phyloP scores from a whole-genome alignment of 139 green algal genomes.

The Volvox reticuliferus region DNA sequence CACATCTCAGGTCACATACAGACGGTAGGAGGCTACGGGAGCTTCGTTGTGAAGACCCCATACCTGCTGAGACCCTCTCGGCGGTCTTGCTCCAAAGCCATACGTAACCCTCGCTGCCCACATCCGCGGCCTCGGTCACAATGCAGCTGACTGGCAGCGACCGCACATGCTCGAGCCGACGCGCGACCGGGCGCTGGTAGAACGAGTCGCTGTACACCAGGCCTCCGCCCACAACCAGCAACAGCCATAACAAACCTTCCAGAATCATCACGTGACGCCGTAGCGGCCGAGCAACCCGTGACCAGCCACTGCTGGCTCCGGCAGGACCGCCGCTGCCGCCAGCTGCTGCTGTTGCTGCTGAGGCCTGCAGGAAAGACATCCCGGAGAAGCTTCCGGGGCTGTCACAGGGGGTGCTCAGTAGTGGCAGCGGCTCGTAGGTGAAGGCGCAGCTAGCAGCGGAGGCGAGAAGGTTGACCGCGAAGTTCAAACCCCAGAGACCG shows the following conservation, averaged over 20 bases:
- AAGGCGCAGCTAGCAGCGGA: not conserved
- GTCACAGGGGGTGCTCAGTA: not conserved
- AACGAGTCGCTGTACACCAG: slow-evolving; percentile 18
- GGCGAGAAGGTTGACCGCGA: not conserved
- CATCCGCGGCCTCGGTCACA: not conserved
- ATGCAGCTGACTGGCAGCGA: slow-evolving; percentile 12
- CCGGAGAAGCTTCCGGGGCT: not conserved
- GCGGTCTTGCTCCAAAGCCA: slow-evolving; percentile 36
- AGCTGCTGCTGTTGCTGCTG: too few relatives aligned
- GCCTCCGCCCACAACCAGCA: slow-evolving; percentile 11
- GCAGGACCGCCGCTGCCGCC: not conserved
- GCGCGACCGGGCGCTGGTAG: not conserved
- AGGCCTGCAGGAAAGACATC: too few relatives aligned
- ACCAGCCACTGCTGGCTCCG: not conserved
- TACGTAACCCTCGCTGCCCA: slow-evolving; percentile 35
- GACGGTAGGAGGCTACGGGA: too few relatives aligned
- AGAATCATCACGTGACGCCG: not conserved
- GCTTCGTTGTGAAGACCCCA: not conserved
- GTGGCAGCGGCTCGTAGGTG: not conserved
- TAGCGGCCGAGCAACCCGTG: not conserved
- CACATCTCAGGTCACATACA: too few relatives aligned
- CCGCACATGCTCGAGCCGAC: not conserved
- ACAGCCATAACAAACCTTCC: not conserved
- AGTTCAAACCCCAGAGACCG: slow-evolving; percentile 23
- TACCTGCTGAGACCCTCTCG: slow-evolving; percentile 30